Percentiles rank a stretch among this genome's conserved stretches.
Evolutionary conservation across 1,284 basidiomycete species (phyloP).

Genomic region (Sanguinoderma infundibulare): DNA sequence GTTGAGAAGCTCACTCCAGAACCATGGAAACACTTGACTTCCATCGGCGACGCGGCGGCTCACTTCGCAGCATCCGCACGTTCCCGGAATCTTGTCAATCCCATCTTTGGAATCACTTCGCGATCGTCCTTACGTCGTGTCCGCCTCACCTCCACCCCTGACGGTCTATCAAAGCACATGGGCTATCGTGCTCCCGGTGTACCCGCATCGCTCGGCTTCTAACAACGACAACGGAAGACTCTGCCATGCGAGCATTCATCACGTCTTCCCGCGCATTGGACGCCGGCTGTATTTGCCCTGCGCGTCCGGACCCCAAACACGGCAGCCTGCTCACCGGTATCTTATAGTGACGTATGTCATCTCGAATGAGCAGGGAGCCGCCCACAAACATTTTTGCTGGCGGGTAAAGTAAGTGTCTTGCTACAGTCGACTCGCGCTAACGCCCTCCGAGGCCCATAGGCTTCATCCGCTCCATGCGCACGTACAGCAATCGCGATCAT

Average conservation of each 20-base stretch:
- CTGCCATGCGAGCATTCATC: neutral
- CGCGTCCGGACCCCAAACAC: neutral
- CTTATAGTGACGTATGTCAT: neutral
- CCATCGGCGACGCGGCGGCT: neutral
- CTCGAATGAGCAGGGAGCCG: too few relatives aligned
- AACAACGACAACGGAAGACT: too few relatives aligned
- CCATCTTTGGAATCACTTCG: neutral
- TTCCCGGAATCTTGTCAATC: neutral
- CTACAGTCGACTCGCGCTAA: neutral
- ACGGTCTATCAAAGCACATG: neutral
- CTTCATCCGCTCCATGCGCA: too few relatives aligned
- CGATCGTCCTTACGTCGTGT: neutral
- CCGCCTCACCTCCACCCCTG: neutral
- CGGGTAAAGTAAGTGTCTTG: neutral
- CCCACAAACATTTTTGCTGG: too few relatives aligned
- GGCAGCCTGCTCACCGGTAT: neutral
- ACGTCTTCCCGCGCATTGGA: neutral
- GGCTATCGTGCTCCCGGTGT: neutral
- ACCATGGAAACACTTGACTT: neutral
- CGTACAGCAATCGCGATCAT: too few relatives aligned
- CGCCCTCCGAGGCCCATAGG: too few relatives aligned
- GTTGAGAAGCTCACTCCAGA: neutral
- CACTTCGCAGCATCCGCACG: neutral
- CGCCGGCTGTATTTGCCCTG: neutral
- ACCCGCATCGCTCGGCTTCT: neutral